phyloP scores from a whole-genome alignment of 768 basidiomycete species.

The Hebeloma cylindrosporum region DNA sequence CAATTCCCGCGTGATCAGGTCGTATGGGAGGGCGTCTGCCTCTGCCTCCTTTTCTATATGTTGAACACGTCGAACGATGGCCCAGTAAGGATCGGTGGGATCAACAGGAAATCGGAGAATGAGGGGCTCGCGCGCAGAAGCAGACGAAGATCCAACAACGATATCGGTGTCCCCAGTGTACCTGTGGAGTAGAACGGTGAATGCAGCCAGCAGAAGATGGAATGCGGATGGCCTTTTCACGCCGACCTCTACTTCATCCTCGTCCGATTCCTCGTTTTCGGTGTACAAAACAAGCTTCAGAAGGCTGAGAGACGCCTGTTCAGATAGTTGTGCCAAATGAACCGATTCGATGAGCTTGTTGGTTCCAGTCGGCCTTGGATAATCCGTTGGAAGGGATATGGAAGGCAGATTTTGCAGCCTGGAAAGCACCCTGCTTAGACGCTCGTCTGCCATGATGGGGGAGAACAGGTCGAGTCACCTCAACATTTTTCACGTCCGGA shows the following conservation, averaged over 20 bases:
- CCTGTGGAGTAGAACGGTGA: conserved; percentile 86
- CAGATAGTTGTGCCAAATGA: conserved; percentile 68
- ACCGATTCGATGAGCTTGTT: conserved; percentile 85
- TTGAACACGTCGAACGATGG: conserved; percentile 83
- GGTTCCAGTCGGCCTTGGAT: conserved; percentile 75
- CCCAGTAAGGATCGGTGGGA: conserved; percentile 86
- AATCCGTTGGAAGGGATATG: conserved; percentile 93
- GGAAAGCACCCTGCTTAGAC: conserved; percentile 56
- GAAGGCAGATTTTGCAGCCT: conserved; percentile 82
- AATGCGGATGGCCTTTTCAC: conserved; percentile 73
- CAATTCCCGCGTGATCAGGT: conserved; percentile 68
- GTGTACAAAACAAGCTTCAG: conserved; percentile 79
- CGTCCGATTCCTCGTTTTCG: conserved; percentile 53
- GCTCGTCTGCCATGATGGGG: conserved; percentile 40
- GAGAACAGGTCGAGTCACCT: conserved; percentile 12
- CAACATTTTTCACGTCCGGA: conserved; percentile 10
- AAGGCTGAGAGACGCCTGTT: conserved; percentile 73
- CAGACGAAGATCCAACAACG: conserved; percentile 86
- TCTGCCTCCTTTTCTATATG: conserved; percentile 83
- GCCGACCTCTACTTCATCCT: conserved; percentile 40
- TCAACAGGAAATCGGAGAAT: conserved; percentile 83
- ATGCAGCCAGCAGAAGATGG: conserved; percentile 90
- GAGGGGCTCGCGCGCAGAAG: conserved; percentile 72
- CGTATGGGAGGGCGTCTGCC: conserved; percentile 78
- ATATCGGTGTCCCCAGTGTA: conserved; percentile 96